These are phyloP conservation scores for Neurospora intermedia DNA, from an alignment of 495 filamentous ascomycete genomes.

Conservation along the genomic window DNA sequence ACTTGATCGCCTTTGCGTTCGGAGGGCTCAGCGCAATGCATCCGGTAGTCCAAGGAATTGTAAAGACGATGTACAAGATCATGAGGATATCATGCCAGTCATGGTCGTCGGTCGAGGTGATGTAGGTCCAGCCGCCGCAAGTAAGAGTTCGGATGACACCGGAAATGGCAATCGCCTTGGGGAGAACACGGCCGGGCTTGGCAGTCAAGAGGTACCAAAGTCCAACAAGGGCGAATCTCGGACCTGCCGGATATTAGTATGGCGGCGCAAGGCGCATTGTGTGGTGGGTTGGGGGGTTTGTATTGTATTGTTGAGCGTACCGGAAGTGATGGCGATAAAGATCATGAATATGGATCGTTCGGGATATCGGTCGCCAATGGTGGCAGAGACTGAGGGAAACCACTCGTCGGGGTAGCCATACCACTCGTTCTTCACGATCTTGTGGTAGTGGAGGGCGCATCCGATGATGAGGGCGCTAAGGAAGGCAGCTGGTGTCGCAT, in stretches of 20 bases:
- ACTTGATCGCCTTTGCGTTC: conserved; percentile 75
- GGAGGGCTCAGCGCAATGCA: conserved; percentile 82
- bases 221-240: conserved; percentile 82
- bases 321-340: conserved; percentile 93
- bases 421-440: conserved; percentile 97
- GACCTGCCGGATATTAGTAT: conserved; percentile 40
- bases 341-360: conserved; percentile 94
- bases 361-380: conserved; percentile 97
- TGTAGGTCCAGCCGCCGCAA: conserved; percentile 97
- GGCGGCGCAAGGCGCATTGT: not conserved
- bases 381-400: conserved; percentile 97
- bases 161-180: conserved; percentile 69
- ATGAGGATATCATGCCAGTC: conserved; percentile 99
- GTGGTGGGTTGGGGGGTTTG: conserved; percentile 1
- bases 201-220: conserved; percentile 88
- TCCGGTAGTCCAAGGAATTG: conserved; percentile 89
- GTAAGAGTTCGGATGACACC: conserved; percentile 85
- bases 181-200: conserved; percentile 58
- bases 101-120: conserved; percentile 97
- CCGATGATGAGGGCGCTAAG: conserved; percentile 82
- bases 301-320: conserved; percentile 26
- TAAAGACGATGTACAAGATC: conserved; percentile 94
- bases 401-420: conserved; percentile 96
- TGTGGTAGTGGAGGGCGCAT: conserved; percentile 77
- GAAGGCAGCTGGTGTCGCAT: conserved; percentile 56